Evolutionary conservation across 2,329 filamentous ascomycete species (phyloP), one percentile per base, ranked within the genome.

Genomic region (Coniochaeta ligniaria): DNA sequence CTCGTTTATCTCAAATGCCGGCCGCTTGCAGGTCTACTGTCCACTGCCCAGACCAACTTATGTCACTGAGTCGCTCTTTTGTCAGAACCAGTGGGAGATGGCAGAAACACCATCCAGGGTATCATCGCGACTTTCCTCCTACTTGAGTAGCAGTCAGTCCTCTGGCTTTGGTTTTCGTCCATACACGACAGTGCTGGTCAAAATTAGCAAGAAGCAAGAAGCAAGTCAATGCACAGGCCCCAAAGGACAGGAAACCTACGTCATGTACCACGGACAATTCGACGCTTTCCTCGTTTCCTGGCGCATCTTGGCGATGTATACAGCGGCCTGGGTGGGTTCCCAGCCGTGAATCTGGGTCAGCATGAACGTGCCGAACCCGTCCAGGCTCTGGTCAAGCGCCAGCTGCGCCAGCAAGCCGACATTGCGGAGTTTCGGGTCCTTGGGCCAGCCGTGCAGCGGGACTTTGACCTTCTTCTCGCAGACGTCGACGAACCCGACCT

Each of bases 401-500:
- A 57, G 55, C 22, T 57, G 55, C 7, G 28, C 55, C n/a, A 57
- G 31, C 26, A 33, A 6, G 20, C 58, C 22, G 61, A 62, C 70
- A 71, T 33, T 69, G 67, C 50, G 72, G 45, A 50, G 45, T n/a
- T n/a, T 50, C 45, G 20, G 45, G 45, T 50, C 45, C 45, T 50
- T 50, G 36, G 68, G 59, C 69, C 67, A 68, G 1, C 58, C 61
- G 52, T 63, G 60, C 20, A 65, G 60, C 1, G 67, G 66, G 36
- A 70, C 60, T 65, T 71, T 71, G 57, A 67, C 64, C 17, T 64
- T 61, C 17, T 65, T 63, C 57, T 66, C 64, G 14, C 59, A 57
- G 17, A 71, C 64, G 33, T 66, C 65, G 12, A 66, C 65, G 54
- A 71, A 71, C 22, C 70, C 70, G 17, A 66, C 65, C 0, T 65